A percentile compares a stretch with the other conserved stretches of the same genome.
phyloP scores from a whole-genome alignment of 2,329 filamentous ascomycete species.

The Ambrosiella xylebori region DNA sequence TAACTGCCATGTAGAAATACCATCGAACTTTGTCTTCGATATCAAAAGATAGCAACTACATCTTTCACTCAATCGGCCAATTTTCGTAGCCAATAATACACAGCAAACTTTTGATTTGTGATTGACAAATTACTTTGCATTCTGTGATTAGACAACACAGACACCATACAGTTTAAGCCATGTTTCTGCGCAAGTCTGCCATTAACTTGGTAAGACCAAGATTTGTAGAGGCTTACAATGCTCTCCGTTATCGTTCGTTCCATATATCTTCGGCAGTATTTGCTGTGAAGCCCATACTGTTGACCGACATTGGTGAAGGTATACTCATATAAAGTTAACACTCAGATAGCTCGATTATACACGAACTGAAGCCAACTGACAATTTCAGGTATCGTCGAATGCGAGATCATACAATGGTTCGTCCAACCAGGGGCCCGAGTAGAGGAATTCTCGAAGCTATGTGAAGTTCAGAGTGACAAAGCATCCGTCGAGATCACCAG shows the following conservation, averaged over 20 bases:
- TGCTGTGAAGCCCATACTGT: constrained; percentile 59
- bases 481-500: constrained; percentile 84
- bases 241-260: not conserved
- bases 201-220: not conserved
- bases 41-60: too few relatives aligned
- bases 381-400: constrained; percentile 74
- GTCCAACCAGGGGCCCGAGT: constrained; percentile 88
- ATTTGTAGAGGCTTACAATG: not conserved
- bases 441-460: constrained; percentile 94
- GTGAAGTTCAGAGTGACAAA: constrained; percentile 97
- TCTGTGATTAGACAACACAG: too few relatives aligned
- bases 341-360: not conserved
- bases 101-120: too few relatives aligned
- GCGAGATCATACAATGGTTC: constrained; percentile 99
- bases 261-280: constrained; percentile 15
- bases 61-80: too few relatives aligned
- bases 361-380: not conserved
- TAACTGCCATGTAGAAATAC: too few relatives aligned
- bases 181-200: not conserved
- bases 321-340: constrained; percentile 14
- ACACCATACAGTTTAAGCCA: too few relatives aligned
- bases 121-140: too few relatives aligned
- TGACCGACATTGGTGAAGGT: constrained; percentile 82
- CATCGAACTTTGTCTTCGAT: too few relatives aligned
- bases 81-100: too few relatives aligned